A percentile compares a stretch with the other conserved stretches of the same genome.
Evolutionary conservation across 202 grass and related monocot species (phyloP).

Genomic region (Zoysia matrella): DNA sequence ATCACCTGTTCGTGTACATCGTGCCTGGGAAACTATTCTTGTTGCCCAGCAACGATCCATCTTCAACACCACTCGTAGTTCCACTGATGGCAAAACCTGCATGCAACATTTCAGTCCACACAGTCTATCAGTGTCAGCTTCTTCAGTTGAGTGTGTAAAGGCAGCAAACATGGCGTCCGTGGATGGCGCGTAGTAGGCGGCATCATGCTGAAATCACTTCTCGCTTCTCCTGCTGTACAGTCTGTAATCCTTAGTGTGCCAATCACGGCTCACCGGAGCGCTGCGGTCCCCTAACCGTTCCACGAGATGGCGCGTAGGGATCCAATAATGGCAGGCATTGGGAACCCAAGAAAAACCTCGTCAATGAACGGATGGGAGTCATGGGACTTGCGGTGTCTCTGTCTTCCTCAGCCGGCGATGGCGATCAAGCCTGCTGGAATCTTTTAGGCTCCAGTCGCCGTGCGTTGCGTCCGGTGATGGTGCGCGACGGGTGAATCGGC

Average conservation of each 20-base stretch:
- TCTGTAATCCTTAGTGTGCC: too few species aligned
- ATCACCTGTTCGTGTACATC: neutral
- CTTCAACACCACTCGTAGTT: neutral
- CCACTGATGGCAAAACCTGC: neutral
- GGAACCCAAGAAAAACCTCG: neutral
- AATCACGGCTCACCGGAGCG: neutral
- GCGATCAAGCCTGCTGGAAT: neutral
- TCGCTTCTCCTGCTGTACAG: neutral
- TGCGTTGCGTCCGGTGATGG: neutral
- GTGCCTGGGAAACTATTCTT: neutral
- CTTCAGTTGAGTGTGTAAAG: conserved; percentile 1
- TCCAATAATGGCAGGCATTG: neutral
- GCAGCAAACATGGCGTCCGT: neutral
- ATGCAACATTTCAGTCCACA: conserved; percentile 4
- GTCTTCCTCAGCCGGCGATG: neutral
- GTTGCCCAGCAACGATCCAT: neutral
- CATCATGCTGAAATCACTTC: conserved; percentile 15
- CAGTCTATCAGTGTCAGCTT: neutral
- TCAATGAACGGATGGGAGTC: neutral
- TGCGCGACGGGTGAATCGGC: neutral
- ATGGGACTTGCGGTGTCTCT: neutral
- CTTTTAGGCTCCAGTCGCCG: neutral
- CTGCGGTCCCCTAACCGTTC: neutral
- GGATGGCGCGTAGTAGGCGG: neutral
- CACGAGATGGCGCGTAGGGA: neutral